These are phyloP conservation scores for Gastrodia elata DNA, from an alignment of 106 monocot genomes.

Conservation along the genomic window DNA sequence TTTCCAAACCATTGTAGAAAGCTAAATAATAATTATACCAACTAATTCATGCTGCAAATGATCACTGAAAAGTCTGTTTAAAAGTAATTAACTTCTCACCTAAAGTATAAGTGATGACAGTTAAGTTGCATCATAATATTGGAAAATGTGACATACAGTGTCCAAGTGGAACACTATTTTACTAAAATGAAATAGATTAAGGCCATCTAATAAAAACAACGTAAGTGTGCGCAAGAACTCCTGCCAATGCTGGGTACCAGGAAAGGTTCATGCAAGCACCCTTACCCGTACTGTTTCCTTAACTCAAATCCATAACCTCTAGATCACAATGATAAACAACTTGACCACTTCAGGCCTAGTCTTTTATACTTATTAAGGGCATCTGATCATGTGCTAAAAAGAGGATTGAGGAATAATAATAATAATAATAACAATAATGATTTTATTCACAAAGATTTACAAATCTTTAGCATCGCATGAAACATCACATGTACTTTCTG, in stretches of 20 bases:
- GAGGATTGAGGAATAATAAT: background rate
- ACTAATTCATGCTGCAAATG: background rate
- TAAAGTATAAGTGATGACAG: background rate
- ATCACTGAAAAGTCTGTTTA: background rate
- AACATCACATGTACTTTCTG: background rate
- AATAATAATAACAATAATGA: background rate
- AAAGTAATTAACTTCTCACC: background rate
- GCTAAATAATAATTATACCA: background rate
- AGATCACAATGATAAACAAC: background rate
- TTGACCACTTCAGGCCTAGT: background rate
- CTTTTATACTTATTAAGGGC: background rate
- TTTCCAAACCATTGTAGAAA: background rate
- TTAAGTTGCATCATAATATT: background rate
- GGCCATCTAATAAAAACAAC: background rate
- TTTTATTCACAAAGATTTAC: background rate
- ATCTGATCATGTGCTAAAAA: background rate
- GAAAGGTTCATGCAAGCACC: background rate
- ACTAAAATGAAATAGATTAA: background rate
- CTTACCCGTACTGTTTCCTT: background rate
- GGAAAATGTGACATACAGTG: background rate
- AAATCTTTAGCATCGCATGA: background rate
- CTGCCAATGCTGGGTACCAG: background rate
- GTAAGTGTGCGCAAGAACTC: background rate
- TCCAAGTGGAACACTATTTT: background rate
- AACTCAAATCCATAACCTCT: background rate